phyloP scores from a whole-genome alignment of 345 rosid genomes.

The Ailanthus altissimus region DNA sequence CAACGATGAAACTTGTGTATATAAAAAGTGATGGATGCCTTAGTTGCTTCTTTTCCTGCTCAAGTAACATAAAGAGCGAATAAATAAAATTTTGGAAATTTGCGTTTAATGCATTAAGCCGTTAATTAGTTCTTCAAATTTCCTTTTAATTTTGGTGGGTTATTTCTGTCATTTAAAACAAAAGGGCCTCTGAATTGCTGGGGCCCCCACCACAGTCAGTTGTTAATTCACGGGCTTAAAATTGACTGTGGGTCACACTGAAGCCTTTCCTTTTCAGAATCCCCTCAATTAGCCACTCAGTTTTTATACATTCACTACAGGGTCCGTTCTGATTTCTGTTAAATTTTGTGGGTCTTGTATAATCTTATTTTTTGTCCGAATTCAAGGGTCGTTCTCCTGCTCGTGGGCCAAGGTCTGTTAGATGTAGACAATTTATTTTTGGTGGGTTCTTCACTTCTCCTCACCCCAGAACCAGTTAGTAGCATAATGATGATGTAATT shows the following conservation, averaged over 20 bases:
- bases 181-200: neutral
- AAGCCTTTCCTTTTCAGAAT: neutral
- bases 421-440: neutral
- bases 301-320: neutral
- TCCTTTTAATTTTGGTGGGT: neutral
- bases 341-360: neutral
- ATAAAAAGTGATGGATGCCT: slow-evolving; percentile 21
- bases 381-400: neutral
- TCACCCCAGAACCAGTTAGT: neutral
- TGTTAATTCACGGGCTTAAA: neutral
- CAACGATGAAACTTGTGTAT: slow-evolving; percentile 21
- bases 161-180: neutral
- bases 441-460: neutral
- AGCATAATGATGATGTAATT: neutral
- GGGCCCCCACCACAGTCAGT: neutral
- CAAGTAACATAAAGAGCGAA: slow-evolving; percentile 22
- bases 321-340: neutral
- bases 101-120: neutral
- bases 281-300: neutral
- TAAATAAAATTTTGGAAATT: slow-evolving; percentile 29
- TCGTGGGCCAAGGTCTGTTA: slow-evolving; percentile 14
- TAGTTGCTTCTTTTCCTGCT: slow-evolving; percentile 10
- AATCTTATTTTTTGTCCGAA: neutral
- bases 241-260: neutral
- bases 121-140: neutral